Percentiles rank a stretch among this genome's conserved stretches.
Conservation (phyloP, 805 yeast genomes). For the Komagataella kurtzmanii region DNA sequence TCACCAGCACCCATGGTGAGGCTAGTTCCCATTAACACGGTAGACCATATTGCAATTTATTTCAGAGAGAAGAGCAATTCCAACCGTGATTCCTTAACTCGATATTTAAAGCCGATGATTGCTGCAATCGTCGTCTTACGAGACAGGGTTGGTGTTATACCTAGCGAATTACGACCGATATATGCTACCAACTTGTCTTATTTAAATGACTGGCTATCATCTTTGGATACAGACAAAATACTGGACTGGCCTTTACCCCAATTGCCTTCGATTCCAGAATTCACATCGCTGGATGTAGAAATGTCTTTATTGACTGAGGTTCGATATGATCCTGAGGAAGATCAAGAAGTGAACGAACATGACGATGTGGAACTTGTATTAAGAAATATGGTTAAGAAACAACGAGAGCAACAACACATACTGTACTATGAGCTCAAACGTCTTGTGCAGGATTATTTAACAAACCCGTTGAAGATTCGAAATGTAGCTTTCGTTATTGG, state of each 20-base stretch:
- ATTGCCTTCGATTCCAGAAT: slow-evolving; percentile 46
- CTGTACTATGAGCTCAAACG: slow-evolving; percentile 47
- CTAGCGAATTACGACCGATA: slow-evolving; percentile 67
- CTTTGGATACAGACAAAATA: slow-evolving; percentile 14
- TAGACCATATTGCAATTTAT: slow-evolving; percentile 64
- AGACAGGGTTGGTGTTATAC: slow-evolving; percentile 70
- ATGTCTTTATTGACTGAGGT: slow-evolving; percentile 65
- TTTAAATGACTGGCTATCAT: slow-evolving; percentile 46
- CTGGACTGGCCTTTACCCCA: slow-evolving; percentile 71
- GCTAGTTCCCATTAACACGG: slow-evolving; percentile 64
- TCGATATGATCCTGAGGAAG: slow-evolving; percentile 39
- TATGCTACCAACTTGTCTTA: slow-evolving; percentile 54
- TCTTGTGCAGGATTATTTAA: slow-evolving; percentile 50
- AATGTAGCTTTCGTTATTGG: slow-evolving; percentile 20
- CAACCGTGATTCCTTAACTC: background rate
- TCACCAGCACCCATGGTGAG: slow-evolving; percentile 43
- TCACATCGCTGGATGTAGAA: slow-evolving; percentile 66
- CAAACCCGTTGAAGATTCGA: slow-evolving; percentile 42
- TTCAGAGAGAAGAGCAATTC: slow-evolving; percentile 26
- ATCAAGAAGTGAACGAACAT: background rate
- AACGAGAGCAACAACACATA: background rate
- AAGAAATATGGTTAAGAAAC: slow-evolving; percentile 8
- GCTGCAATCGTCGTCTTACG: slow-evolving; percentile 76
- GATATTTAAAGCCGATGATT: slow-evolving; percentile 49
- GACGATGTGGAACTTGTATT: background rate